Base-by-base conservation (phyloP, 1,139 yeast species). In the Debaryomycetaceae sp. region DNA sequence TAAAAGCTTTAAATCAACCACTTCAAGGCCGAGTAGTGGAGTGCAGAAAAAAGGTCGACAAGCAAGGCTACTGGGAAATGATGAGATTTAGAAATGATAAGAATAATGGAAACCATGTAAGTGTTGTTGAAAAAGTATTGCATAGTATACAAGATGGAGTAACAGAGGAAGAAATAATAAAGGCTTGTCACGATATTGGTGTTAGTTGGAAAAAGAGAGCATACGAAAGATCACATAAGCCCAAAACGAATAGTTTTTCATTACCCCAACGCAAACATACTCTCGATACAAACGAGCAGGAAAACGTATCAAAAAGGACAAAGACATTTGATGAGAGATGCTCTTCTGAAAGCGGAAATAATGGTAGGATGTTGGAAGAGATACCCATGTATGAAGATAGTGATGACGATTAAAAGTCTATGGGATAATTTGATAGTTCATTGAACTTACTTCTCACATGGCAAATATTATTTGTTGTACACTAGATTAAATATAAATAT, bases 31-130 rank as follows among this genome's bases (percentile, higher is more conserved):
- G 98, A 46, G 80, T 94, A 28, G 91, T 84, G 3, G 99, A 94
- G 61, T 88, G 95, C 49, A 70, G 80, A 45, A 73, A 74, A 51
- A 81, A 82, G 41, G 65, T 69, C 18, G 70, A 75, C 39, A 58
- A 51, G 30, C 64, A 65, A 3, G 83, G 83, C 1, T 75, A 71
- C 40, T 94, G 98, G 98, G 81, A 81, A 45, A 75, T 87, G 71
- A 62, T 92, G 43, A 73, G 99, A 43, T 92, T 92, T 61, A 74
- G 99, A 58, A 96, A 92, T 61, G 99, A 94, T 59, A 94, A 94
- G 58, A 64, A 78, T 17, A 84, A 86, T 54, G 98, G 95, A 8
- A 94, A 94, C 58, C 96, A 88, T 59, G 61, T 81, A 5, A 69
- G 82, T 15, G 88, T 87, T 16, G 96, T 89, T 11, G 81, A 80